Percentiles rank a stretch among this genome's conserved stretches.
phyloP scores from a whole-genome alignment of 2,329 filamentous ascomycete genomes.

The Verticillium klebahnii region DNA sequence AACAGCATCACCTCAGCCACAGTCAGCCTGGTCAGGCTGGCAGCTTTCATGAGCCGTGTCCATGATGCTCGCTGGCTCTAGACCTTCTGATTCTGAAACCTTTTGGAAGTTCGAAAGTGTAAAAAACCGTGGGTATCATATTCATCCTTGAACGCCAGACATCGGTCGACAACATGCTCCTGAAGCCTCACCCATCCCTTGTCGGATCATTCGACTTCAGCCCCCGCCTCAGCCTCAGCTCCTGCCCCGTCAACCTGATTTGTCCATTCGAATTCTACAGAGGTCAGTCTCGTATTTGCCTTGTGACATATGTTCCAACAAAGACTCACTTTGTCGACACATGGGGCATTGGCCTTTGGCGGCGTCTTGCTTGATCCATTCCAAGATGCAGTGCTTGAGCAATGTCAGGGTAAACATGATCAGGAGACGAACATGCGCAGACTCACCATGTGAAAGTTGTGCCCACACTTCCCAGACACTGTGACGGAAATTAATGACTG shows the following conservation, averaged over 20 bases:
- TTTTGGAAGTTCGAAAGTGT: background rate
- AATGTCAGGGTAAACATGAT: background rate
- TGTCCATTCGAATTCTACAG: conserved; percentile 35
- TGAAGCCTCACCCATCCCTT: background rate
- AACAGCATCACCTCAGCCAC: background rate
- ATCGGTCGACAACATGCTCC: background rate
- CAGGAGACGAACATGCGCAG: background rate
- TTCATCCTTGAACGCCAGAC: background rate
- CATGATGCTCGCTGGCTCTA: background rate
- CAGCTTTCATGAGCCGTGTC: background rate
- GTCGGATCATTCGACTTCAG: conserved; percentile 1
- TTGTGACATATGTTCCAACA: background rate
- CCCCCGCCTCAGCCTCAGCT: conserved; percentile 12
- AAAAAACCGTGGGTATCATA: conserved; percentile 5
- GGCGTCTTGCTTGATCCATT: conserved; percentile 94
- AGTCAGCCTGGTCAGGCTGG: background rate
- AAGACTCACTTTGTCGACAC: conserved; percentile 79
- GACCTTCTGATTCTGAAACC: too few species aligned
- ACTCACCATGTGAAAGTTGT: conserved; percentile 93
- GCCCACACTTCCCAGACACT: conserved; percentile 96
- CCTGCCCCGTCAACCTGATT: conserved; percentile 28
- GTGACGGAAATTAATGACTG: background rate
- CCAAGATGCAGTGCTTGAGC: conserved; percentile 81
- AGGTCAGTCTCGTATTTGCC: background rate
- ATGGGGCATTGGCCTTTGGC: conserved; percentile 94